Conservation (phyloP, 768 basidiomycete genomes). For the Ramaria rubella region DNA sequence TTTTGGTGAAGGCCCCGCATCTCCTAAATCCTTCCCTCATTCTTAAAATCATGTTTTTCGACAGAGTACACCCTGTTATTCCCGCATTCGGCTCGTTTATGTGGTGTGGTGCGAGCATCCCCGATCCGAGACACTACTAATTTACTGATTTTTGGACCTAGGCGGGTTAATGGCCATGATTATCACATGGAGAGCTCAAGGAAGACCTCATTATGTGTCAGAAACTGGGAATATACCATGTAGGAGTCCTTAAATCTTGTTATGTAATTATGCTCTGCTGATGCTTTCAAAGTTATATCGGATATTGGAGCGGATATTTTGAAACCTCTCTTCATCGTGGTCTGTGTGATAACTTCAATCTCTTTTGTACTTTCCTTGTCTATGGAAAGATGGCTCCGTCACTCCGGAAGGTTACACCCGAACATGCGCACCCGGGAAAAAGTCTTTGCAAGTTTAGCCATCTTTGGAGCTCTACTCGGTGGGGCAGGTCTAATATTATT, state of each 20-base stretch:
- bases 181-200: slow-evolving; percentile 63
- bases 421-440: slow-evolving; percentile 52
- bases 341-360: slow-evolving; percentile 55
- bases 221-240: slow-evolving; percentile 26
- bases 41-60: too few relatives aligned
- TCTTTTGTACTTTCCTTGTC: slow-evolving; percentile 55
- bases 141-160: slow-evolving; percentile 1
- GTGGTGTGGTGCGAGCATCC: slow-evolving; percentile 50
- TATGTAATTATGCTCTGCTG: background rate
- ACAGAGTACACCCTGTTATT: slow-evolving; percentile 42
- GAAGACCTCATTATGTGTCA: slow-evolving; percentile 45
- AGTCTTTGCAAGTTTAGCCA: slow-evolving; percentile 48
- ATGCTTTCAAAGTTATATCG: slow-evolving; percentile 68
- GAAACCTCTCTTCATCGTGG: slow-evolving; percentile 69
- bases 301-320: slow-evolving; percentile 68
- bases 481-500: slow-evolving; percentile 61
- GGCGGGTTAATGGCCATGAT: slow-evolving; percentile 63
- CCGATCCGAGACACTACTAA: background rate
- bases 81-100: slow-evolving; percentile 53
- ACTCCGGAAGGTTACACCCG: slow-evolving; percentile 59
- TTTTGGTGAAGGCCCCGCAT: too few relatives aligned
- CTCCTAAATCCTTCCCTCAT: too few relatives aligned
- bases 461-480: slow-evolving; percentile 55
- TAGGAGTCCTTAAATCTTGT: slow-evolving; percentile 10
- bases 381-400: slow-evolving; percentile 58